Evolutionary conservation across 1,284 basidiomycete genomes (phyloP).

Genomic region (Trametes versicolor): DNA sequence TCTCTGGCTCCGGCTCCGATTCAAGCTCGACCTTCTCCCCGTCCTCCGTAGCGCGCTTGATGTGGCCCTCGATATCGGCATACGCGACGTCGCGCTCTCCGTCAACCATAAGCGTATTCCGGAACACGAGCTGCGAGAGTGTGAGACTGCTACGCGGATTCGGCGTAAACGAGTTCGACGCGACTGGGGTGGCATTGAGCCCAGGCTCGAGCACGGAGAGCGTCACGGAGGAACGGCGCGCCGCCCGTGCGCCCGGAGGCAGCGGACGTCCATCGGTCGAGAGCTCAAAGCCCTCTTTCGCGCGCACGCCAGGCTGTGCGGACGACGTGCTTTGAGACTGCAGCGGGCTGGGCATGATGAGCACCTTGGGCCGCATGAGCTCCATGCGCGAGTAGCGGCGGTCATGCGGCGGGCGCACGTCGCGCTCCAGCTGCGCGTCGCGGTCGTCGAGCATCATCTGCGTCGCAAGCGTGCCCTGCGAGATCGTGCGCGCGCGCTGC

Average conservation of each 20-base stretch:
- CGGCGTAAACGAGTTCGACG: constrained; percentile 76
- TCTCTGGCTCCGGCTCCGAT: constrained; percentile 48
- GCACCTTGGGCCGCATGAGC: constrained; percentile 80
- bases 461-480: constrained; percentile 73
- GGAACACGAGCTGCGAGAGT: constrained; percentile 82
- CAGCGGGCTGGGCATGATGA: constrained; percentile 87
- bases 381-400: constrained; percentile 77
- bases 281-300: constrained; percentile 68
- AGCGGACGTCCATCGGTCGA: constrained; percentile 74
- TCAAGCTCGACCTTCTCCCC: constrained; percentile 74
- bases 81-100: constrained; percentile 72
- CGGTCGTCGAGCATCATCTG: constrained; percentile 67
- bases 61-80: constrained; percentile 61
- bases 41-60: constrained; percentile 75
- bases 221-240: constrained; percentile 54
- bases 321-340: constrained; percentile 55
- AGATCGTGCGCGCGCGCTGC: constrained; percentile 67
- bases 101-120: constrained; percentile 74
- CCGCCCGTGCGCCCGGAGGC: constrained; percentile 70
- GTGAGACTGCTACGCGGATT: constrained; percentile 79
- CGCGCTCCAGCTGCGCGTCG: constrained; percentile 39
- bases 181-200: constrained; percentile 37
- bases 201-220: constrained; percentile 44
- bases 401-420: constrained; percentile 51
- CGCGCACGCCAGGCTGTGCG: constrained; percentile 41